A percentile compares a stretch with the other conserved stretches of the same genome.
Evolutionary conservation across 352 stramenopile genomes (phyloP).

Genomic region (Peronospora farinosa): DNA sequence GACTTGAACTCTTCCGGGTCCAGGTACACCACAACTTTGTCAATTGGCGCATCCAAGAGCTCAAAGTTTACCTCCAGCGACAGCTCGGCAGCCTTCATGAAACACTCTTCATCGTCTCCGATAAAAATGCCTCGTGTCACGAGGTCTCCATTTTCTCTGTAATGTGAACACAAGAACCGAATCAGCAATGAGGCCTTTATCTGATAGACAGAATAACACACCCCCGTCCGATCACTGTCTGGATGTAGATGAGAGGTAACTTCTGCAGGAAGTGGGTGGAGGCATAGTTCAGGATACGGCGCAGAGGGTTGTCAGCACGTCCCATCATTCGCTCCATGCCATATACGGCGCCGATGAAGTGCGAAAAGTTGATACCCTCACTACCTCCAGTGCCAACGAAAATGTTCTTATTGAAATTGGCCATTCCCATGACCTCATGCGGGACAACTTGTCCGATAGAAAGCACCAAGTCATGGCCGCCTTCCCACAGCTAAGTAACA

Average conservation of each 20-base stretch:
- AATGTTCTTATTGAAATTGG: conserved; percentile 99
- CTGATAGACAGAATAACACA: conserved; percentile 9
- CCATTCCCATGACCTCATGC: conserved; percentile 97
- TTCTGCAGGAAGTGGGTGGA: conserved; percentile 88
- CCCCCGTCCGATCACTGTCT: conserved; percentile 91
- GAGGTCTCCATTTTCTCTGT: conserved; percentile 46
- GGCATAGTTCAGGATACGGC: conserved; percentile 94
- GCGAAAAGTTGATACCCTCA: conserved; percentile 95
- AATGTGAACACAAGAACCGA: conserved; percentile 4
- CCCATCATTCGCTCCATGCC: conserved; percentile 99
- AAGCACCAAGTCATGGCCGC: conserved; percentile 88
- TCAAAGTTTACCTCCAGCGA: conserved; percentile 96
- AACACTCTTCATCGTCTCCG: conserved; percentile 94
- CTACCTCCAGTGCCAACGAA: conserved; percentile 93
- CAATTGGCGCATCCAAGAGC: conserved; percentile 85
- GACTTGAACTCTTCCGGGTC: conserved; percentile 96
- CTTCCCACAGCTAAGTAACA: conserved; percentile 79
- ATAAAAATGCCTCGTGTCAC: conserved; percentile 92
- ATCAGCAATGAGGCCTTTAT: conserved; percentile 2
- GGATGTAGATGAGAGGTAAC: conserved; percentile 92
- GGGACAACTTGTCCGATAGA: conserved; percentile 96
- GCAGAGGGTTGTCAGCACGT: conserved; percentile 91
- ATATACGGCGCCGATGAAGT: conserved; percentile 97
- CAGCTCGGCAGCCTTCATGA: conserved; percentile 90
- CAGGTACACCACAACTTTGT: conserved; percentile 95